Evolutionary conservation across 352 stramenopile genomes (phyloP).

Genomic region (Globisporangium paddicum): DNA sequence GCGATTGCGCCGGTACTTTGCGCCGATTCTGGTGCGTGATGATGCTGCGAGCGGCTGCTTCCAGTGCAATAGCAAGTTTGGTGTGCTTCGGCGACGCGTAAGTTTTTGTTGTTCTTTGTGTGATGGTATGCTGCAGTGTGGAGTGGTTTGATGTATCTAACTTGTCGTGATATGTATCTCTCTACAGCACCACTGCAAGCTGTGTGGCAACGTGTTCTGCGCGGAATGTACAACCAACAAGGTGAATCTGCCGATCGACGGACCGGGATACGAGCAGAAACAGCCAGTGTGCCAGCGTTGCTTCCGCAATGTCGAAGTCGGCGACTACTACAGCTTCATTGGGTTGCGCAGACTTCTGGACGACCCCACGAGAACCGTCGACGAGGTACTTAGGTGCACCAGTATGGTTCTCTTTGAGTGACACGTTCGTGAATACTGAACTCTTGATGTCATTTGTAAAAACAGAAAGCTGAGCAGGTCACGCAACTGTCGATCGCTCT

Average conservation of each 20-base stretch:
- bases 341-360: constrained; percentile 52
- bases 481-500: constrained; percentile 55
- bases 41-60: constrained; percentile 43
- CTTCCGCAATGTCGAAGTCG: constrained; percentile 60
- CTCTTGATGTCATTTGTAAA: background rate
- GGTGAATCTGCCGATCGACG: constrained; percentile 55
- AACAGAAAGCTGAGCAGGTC: constrained; percentile 65
- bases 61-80: constrained; percentile 71
- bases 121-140: background rate
- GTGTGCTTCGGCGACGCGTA: constrained; percentile 65
- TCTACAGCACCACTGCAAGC: constrained; percentile 57
- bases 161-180: background rate
- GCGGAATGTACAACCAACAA: constrained; percentile 72
- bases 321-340: constrained; percentile 75
- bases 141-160: background rate
- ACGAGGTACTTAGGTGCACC: constrained; percentile 29
- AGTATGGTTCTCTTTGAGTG: too few species aligned
- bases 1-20: constrained; percentile 52
- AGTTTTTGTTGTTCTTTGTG: constrained; percentile 6
- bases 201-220: constrained; percentile 76
- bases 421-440: background rate
- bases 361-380: constrained; percentile 28
- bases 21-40: constrained; percentile 43
- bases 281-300: constrained; percentile 71
- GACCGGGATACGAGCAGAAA: constrained; percentile 57